Conservation (phyloP, 2,329 filamentous ascomycete species). For the Ophiocordyceps camponoti-rufipedis region DNA sequence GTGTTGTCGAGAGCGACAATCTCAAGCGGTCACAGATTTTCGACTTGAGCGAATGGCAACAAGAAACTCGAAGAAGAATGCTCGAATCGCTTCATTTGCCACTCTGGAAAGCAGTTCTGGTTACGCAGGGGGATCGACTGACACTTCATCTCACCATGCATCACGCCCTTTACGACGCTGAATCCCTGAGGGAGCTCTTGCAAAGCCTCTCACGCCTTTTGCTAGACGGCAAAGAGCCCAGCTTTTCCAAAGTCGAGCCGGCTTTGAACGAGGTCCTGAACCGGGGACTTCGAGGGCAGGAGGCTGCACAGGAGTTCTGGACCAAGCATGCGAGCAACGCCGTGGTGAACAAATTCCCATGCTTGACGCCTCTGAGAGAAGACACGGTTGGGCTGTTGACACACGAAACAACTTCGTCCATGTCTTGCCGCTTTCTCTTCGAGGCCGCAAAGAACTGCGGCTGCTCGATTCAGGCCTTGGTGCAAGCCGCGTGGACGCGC, state of each 20-base stretch:
- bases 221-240: slow-evolving; percentile 6
- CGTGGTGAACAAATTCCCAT: slow-evolving; percentile 54
- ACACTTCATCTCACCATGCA: slow-evolving; percentile 38
- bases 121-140: slow-evolving; percentile 8
- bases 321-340: slow-evolving; percentile 28
- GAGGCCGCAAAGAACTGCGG: slow-evolving; percentile 33
- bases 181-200: slow-evolving; percentile 50
- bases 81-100: slow-evolving; percentile 27
- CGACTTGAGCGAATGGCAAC: slow-evolving; percentile 19
- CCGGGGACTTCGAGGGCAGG: slow-evolving; percentile 9
- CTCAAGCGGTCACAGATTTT: slow-evolving; percentile 5
- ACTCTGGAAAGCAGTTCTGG: slow-evolving; percentile 44
- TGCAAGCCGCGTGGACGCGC: slow-evolving; percentile 63
- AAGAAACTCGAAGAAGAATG: slow-evolving; percentile 8
- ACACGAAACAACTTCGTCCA: slow-evolving; percentile 16
- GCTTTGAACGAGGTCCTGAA: slow-evolving; percentile 24
- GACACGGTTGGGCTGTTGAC: slow-evolving; percentile 13
- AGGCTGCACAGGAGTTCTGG: slow-evolving; percentile 43
- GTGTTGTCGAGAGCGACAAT: slow-evolving; percentile 1
- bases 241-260: slow-evolving; percentile 10
- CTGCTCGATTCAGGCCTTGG: slow-evolving; percentile 58
- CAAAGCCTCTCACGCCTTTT: slow-evolving; percentile 26
- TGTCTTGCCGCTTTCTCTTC: slow-evolving; percentile 30
- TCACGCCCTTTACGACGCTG: slow-evolving; percentile 75
- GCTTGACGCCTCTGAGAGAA: slow-evolving; percentile 45